Conservation (phyloP, 441 rosid genomes). For the Metrosideros polymorpha region DNA sequence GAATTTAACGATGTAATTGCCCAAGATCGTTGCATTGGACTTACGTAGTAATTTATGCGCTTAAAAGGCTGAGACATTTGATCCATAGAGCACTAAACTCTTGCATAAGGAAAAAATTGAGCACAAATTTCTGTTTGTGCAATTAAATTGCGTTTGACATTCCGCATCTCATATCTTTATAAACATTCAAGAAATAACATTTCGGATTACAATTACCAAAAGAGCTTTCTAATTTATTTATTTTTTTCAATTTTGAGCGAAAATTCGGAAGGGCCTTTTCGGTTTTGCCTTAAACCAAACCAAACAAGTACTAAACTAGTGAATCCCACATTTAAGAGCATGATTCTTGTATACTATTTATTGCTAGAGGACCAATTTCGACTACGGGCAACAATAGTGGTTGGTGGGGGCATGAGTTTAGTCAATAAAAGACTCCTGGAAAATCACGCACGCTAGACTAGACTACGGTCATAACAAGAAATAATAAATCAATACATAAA, state of each 20-base stretch:
- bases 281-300: no score
- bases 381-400: not conserved
- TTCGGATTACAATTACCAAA: no score
- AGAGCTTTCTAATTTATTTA: no score
- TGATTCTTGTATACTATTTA: not conserved
- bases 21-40: not conserved
- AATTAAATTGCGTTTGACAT: not conserved
- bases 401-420: not conserved
- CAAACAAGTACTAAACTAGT: no score
- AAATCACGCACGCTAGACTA: not conserved
- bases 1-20: not conserved
- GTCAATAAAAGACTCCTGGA: not conserved
- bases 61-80: not conserved
- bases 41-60: rapidly evolving
- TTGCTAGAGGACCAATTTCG: not conserved
- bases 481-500: not conserved
- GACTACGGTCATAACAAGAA: not conserved
- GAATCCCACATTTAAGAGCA: not conserved
- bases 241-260: no score
- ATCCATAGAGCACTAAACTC: not conserved
- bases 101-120: not conserved
- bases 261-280: no score
- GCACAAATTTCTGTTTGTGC: not conserved
- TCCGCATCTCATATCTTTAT: not conserved
- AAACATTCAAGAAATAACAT: not conserved